Base-by-base conservation (phyloP, 163 green algal species). In the Scenedesmus sp. region DNA sequence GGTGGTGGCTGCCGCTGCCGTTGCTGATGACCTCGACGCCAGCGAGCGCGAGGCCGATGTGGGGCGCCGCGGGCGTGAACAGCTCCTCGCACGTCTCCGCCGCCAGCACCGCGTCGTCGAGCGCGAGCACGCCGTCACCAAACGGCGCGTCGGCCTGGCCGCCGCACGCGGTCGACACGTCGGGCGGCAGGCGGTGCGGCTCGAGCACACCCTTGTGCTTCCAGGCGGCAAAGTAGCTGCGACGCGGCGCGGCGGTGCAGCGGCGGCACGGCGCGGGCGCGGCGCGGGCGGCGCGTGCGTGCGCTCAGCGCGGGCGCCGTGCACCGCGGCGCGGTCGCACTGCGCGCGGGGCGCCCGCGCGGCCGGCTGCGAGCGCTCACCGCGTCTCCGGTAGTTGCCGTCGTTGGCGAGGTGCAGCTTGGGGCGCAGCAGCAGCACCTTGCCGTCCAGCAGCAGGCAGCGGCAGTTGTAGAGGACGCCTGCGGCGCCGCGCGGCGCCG, bases 41-140 rank as follows among this genome's bases (percentile, higher is more conserved):
- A 60, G 82, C 73, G 47, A 91, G 81, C 2, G 84, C 83, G 44
- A 93, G 81, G 26, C 29, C 70, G 56, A 89, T 91, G 84, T 90
- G 84, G 0, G 87, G 87, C 1, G 84, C 77, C 36, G 56, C 64
- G 69, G 96, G 96, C 2, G 96, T 98, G 90, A 99, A 99, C 34
- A 99, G 88, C 91, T 99, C 96, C 85, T 99, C 96, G 64, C 96
- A 99, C 1, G 94, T 98, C 81, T 99, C 95, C 9, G 85, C 78
- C 44, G 87, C 91, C 44, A 94, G 57, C 14, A 81, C 56, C 4
- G 80, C 81, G 45, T 93, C 91, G 5, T 72, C 39, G 33, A 93
- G 85, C 24, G 70, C 72, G 42, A 96, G 83, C 28, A 89, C 86
- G 10, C 85, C 92, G 63, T 98, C 89, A 0, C 94, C 94, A 89